Evolutionary conservation across 345 rosid species (phyloP), one percentile per base, ranked within the genome.

Genomic region (Eutrema heterophyllum): DNA sequence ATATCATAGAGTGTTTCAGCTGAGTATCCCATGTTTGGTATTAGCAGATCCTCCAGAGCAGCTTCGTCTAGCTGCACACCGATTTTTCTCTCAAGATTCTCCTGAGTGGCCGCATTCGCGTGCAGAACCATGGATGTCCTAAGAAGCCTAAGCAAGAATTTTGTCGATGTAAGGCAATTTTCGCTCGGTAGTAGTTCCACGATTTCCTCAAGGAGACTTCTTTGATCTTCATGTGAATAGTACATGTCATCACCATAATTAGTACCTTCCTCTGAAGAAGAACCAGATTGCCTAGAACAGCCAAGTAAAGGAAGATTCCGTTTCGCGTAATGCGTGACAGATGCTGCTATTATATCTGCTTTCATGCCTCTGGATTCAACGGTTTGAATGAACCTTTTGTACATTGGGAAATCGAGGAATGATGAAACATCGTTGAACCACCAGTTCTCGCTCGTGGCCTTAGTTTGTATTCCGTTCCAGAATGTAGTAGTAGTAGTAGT

Each of bases 131-230:
- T 86, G 5, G 97, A 86, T 46, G 97, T 91, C 45, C 97, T 77
- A 5, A 93, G 90, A 74, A 93, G 94, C 79, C 84, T 81, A 38
- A 91, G 89, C 72, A 93, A 79, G 82, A 93, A 93, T n/a, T 85
- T 86, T 49, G 88, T 84, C 6, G 96, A 88, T 13, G 84, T 78
- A 24, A 81, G 81, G 5, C 84, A 79, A 62, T 84, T 86, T 67
- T 81, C 79, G 32, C 70, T 62, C 27, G 96, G 98, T 7, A 93
- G 74, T 40, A 93, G 74, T 73, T 81, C 92, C 51, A 84, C 98
- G 16, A 93, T 71, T 65, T 84, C 94, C 59, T 89, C 98, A 4
- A 93, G 90, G 44, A 89, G 90, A 61, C 60, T 81, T 79, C 78
- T 85, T 68, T 89, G 92, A 70, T 84, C 80, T 21, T 76, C 65